A percentile compares a stretch with the other conserved stretches of the same genome.
phyloP scores from a whole-genome alignment of 2,329 filamentous ascomycete genomes.

The Epichloe scottii region DNA sequence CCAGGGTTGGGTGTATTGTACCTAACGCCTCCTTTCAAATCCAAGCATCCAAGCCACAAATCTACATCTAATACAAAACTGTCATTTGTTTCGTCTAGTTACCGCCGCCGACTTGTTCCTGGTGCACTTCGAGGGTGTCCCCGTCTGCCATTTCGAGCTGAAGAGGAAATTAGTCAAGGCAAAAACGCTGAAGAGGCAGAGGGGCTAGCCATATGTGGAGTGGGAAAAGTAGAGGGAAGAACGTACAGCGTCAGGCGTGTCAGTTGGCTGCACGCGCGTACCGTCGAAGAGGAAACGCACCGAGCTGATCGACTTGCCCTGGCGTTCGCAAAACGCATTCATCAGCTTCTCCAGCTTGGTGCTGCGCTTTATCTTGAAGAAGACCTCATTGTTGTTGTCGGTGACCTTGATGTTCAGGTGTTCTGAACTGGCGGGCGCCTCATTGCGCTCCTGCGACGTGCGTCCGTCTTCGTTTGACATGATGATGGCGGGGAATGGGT shows the following conservation, averaged over 20 bases:
- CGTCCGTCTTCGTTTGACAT: conserved; percentile 37
- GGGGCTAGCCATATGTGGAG: neutral
- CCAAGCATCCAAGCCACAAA: conserved; percentile 3
- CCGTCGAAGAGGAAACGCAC: conserved; percentile 96
- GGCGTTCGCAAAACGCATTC: conserved; percentile 93
- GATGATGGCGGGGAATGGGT: neutral
- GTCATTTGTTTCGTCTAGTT: conserved; percentile 7
- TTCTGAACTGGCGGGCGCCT: conserved; percentile 45
- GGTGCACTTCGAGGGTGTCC: conserved; percentile 92
- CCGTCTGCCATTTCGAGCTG: conserved; percentile 96
- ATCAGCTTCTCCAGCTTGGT: conserved; percentile 96
- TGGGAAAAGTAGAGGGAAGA: conserved; percentile 14
- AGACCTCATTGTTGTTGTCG: conserved; percentile 98
- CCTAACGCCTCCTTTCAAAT: conserved; percentile 6
- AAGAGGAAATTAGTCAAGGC: neutral
- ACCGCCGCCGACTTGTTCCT: conserved; percentile 85
- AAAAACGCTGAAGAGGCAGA: neutral
- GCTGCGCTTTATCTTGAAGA: conserved; percentile 98
- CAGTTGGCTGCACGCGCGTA: conserved; percentile 75
- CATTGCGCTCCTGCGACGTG: conserved; percentile 32
- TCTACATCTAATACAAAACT: neutral
- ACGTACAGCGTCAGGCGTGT: conserved; percentile 83
- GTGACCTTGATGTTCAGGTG: conserved; percentile 99
- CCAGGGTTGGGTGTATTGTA: neutral
- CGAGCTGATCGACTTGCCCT: conserved; percentile 73